Percentiles rank a stretch among this genome's conserved stretches.
Conservation (phyloP, 2,329 filamentous ascomycete species). For the Aspergillus bombycis region DNA sequence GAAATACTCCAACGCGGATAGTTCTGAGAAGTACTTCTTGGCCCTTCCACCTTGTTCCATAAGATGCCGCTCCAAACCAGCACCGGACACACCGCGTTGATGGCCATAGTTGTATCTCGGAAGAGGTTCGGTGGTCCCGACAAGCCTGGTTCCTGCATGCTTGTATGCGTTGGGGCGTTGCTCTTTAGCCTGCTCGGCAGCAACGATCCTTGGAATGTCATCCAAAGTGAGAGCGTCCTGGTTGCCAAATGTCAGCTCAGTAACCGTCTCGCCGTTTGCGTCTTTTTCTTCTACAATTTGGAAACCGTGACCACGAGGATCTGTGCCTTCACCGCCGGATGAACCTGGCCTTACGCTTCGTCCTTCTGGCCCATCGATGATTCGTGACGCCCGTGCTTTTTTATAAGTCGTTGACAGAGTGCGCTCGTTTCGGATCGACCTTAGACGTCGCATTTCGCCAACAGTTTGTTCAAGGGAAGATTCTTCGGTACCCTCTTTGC, state of each 20-base stretch:
- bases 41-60: conserved; percentile 60
- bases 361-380: conserved; percentile 85
- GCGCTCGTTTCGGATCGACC: conserved; percentile 92
- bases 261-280: conserved; percentile 67
- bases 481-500: conserved; percentile 62
- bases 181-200: conserved; percentile 91
- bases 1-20: conserved; percentile 94
- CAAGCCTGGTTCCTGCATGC: conserved; percentile 72
- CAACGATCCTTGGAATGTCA: conserved; percentile 94
- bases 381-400: conserved; percentile 84
- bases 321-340: conserved; percentile 62
- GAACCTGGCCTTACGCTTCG: conserved; percentile 70
- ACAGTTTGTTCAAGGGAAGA: conserved; percentile 92
- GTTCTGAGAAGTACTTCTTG: conserved; percentile 92
- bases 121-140: conserved; percentile 59
- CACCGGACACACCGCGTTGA: conserved; percentile 67
- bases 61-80: conserved; percentile 48
- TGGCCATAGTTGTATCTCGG: conserved; percentile 70
- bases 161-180: conserved; percentile 80
- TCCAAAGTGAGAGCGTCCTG: conserved; percentile 92
- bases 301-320: conserved; percentile 61
- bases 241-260: conserved; percentile 83
- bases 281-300: conserved; percentile 82
- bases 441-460: conserved; percentile 87
- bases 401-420: conserved; percentile 91